These are phyloP conservation scores for Pueraria montana DNA, from an alignment of 306 rosid species.

Conservation along the genomic window DNA sequence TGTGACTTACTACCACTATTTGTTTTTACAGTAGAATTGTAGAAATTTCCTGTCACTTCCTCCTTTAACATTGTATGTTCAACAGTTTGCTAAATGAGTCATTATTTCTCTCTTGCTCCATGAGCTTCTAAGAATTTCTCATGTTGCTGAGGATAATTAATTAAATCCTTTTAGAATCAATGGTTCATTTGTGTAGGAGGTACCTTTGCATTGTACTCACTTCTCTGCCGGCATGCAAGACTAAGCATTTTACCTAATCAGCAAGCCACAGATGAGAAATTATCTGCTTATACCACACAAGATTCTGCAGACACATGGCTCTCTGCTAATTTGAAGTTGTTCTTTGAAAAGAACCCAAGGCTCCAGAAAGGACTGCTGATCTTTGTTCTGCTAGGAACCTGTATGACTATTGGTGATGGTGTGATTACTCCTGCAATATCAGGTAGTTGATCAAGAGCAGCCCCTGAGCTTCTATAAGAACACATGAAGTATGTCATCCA, in stretches of 20 bases:
- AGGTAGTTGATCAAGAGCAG: slow-evolving; percentile 61
- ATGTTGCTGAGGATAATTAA: not conserved
- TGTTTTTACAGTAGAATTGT: not conserved
- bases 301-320: slow-evolving; percentile 52
- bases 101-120: slow-evolving; percentile 14
- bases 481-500: slow-evolving; percentile 9
- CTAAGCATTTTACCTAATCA: slow-evolving; percentile 78
- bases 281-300: slow-evolving; percentile 47
- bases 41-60: slow-evolving; percentile 4
- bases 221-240: slow-evolving; percentile 77
- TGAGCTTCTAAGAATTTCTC: slow-evolving; percentile 15
- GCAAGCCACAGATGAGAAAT: slow-evolving; percentile 63
- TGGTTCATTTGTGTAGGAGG: slow-evolving; percentile 72
- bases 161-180: slow-evolving; percentile 28
- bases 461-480: slow-evolving; percentile 46
- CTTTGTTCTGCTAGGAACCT: slow-evolving; percentile 80
- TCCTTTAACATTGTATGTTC: not conserved
- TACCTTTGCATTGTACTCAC: slow-evolving; percentile 84
- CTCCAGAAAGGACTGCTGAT: slow-evolving; percentile 65
- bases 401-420: slow-evolving; percentile 84
- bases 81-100: not conserved
- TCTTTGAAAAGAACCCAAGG: slow-evolving; percentile 65
- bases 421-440: slow-evolving; percentile 90
- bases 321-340: slow-evolving; percentile 49
- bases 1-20: not conserved